A percentile compares a stretch with the other conserved stretches of the same genome.
These are phyloP conservation scores for Phytophthora megakarya DNA, from an alignment of 352 stramenopile genomes.

Conservation along the genomic window DNA sequence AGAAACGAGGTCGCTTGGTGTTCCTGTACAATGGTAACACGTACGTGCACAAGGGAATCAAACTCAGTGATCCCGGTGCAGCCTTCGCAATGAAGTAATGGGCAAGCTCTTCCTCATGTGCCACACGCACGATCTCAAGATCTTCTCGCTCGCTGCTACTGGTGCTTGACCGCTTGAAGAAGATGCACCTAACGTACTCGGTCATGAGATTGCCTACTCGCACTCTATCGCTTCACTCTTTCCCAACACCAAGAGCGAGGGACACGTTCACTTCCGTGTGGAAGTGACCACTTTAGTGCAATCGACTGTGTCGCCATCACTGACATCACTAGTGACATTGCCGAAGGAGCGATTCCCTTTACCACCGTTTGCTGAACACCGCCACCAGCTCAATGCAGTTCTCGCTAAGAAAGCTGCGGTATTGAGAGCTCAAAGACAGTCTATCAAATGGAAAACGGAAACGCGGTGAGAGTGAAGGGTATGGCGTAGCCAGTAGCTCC, in stretches of 20 bases:
- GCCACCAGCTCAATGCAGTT: conserved; percentile 1
- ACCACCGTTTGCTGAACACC: conserved; percentile 1
- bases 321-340: too few species aligned
- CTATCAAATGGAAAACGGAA: conserved; percentile 3
- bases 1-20: background rate
- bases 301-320: too few species aligned
- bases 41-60: conserved; percentile 1
- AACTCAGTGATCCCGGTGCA: background rate
- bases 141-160: conserved; percentile 2
- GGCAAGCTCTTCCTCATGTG: conserved; percentile 2
- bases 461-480: background rate
- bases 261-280: conserved; percentile 11
- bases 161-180: too few species aligned
- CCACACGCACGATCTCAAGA: conserved; percentile 1
- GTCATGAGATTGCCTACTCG: too few species aligned
- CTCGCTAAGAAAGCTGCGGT: too few species aligned
- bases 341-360: too few species aligned
- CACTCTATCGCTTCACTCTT: conserved; percentile 6
- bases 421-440: too few species aligned
- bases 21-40: conserved; percentile 3
- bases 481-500: too few species aligned
- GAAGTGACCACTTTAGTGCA: background rate
- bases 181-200: too few species aligned
- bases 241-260: conserved; percentile 3
- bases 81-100: conserved; percentile 5